Conservation (phyloP, 441 rosid genomes). For the Adansonia madagascariensis region DNA sequence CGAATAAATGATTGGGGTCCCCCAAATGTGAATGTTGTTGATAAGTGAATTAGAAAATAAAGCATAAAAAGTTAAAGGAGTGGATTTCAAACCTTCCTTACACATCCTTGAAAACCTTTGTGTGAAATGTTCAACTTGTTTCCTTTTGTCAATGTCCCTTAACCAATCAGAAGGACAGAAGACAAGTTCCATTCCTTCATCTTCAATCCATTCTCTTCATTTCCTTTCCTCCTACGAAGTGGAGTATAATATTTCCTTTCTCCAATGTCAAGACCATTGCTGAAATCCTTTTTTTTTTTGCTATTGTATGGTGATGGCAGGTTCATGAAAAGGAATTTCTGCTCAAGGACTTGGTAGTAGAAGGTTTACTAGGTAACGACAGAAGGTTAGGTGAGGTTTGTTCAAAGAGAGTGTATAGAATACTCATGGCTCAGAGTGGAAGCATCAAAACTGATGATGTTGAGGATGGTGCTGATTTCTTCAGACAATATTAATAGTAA, state of each 20-base stretch:
- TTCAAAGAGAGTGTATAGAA: conserved; percentile 83
- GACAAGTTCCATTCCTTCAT: neutral
- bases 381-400: conserved; percentile 82
- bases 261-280: neutral
- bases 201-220: conserved; percentile 9
- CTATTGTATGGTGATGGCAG: conserved; percentile 39
- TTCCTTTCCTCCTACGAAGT: neutral
- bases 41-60: neutral
- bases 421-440: conserved; percentile 81
- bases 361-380: conserved; percentile 72
- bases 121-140: conserved; percentile 5
- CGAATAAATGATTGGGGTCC: neutral
- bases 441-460: conserved; percentile 79
- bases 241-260: neutral
- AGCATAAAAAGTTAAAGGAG: neutral
- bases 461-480: conserved; percentile 88
- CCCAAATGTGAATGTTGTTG: neutral
- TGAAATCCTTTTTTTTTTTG: neutral
- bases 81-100: neutral
- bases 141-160: neutral
- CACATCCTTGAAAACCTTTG: neutral
- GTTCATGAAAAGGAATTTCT: conserved; percentile 87
- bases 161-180: neutral
- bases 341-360: conserved; percentile 72
- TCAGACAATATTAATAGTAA: conserved; percentile 38